Percentiles rank a stretch among this genome's conserved stretches.
These are phyloP conservation scores for Colletotrichum noveboracense DNA, from an alignment of 2,329 filamentous ascomycete species.

Conservation along the genomic window DNA sequence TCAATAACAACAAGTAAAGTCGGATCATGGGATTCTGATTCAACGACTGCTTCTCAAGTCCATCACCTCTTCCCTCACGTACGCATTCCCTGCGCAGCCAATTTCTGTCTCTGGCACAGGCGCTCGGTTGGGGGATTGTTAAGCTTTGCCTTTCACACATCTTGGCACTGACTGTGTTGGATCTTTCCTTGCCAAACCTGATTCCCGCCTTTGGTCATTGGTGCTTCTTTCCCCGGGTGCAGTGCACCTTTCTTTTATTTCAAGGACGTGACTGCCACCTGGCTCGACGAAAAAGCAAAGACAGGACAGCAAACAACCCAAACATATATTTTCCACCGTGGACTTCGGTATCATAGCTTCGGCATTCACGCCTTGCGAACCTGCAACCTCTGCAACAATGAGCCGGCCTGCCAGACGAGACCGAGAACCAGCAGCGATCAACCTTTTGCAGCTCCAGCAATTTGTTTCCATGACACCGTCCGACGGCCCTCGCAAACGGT, in stretches of 20 bases:
- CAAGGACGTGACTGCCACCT: not conserved
- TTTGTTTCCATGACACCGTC: not conserved
- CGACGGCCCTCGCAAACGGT: not conserved
- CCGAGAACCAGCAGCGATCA: slow-evolving; percentile 6
- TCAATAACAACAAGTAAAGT: not conserved
- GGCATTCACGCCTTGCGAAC: not conserved
- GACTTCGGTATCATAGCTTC: not conserved
- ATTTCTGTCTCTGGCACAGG: not conserved
- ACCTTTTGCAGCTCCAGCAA: not conserved
- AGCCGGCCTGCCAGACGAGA: not conserved
- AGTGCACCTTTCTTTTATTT: not conserved
- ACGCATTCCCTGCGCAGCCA: not conserved
- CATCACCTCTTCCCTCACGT: too few species aligned
- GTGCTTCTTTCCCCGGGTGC: not conserved
- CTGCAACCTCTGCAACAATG: not conserved
- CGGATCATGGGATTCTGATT: not conserved
- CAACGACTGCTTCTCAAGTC: not conserved
- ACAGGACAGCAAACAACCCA: not conserved
- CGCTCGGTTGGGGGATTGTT: not conserved
- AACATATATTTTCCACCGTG: not conserved
- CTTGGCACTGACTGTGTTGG: not conserved
- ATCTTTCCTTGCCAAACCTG: not conserved
- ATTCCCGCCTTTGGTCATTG: not conserved
- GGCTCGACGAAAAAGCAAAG: not conserved
- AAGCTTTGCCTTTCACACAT: slow-evolving; percentile 7